These are phyloP conservation scores for Pezicula carpinea DNA, from an alignment of 2,329 filamentous ascomycete species.

Conservation along the genomic window DNA sequence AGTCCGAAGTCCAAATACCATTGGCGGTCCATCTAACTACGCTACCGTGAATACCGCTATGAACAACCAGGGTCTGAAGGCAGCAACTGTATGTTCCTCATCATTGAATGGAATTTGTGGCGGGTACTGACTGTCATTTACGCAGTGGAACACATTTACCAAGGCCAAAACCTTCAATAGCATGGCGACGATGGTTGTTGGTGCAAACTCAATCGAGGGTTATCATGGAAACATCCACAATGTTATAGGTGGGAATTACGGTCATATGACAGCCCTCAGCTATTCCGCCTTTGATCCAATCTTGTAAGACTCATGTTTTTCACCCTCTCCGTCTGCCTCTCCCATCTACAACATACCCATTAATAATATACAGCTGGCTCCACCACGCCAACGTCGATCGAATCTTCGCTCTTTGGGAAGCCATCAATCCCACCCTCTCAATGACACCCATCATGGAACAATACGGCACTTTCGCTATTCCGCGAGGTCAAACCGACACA, in stretches of 20 bases:
- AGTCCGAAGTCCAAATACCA: constrained; percentile 14
- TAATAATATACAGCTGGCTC: constrained; percentile 34
- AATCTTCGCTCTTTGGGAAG: constrained; percentile 49
- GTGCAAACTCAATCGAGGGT: constrained; percentile 37
- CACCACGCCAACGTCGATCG: constrained; percentile 57
- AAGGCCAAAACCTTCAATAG: constrained; percentile 32
- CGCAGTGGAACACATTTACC: constrained; percentile 39
- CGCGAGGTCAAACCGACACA: constrained; percentile 27
- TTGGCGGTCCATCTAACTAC: constrained; percentile 11
- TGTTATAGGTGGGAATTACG: constrained; percentile 30
- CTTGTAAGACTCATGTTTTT: constrained; percentile 31
- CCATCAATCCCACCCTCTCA: constrained; percentile 30
- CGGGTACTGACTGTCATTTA: neutral
- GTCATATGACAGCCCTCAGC: constrained; percentile 36
- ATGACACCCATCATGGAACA: constrained; percentile 27
- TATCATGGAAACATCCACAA: constrained; percentile 41
- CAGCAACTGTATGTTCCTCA: constrained; percentile 27
- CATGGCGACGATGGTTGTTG: constrained; percentile 36
- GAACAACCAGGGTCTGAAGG: constrained; percentile 12
- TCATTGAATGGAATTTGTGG: too few relatives aligned
- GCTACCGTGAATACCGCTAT: constrained; percentile 14
- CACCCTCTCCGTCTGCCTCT: constrained; percentile 2
- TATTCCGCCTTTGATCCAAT: constrained; percentile 42
- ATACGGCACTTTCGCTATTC: constrained; percentile 29
- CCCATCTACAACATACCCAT: neutral